Evolutionary conservation across 331 rosid species (phyloP).

Genomic region (Saraca asoca): DNA sequence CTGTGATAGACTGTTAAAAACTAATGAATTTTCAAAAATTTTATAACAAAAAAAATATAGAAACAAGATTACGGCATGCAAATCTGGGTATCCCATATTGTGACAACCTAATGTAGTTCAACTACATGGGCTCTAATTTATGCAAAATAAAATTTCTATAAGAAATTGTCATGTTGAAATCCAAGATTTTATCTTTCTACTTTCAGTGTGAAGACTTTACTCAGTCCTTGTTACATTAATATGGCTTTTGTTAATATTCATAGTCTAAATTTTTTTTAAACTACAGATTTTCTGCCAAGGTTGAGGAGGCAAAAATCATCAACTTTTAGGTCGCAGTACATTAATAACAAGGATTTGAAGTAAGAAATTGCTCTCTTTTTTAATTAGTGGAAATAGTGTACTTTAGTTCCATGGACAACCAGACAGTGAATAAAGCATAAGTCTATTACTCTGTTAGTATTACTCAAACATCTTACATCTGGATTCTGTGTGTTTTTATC

Average conservation of each 20-base stretch:
- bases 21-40: not conserved
- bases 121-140: conserved; percentile 7
- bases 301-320: conserved; percentile 86
- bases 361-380: conserved; percentile 26
- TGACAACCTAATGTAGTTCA: conserved; percentile 10
- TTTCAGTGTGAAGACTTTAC: not conserved
- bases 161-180: not conserved
- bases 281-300: conserved; percentile 64
- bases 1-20: not conserved
- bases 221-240: not conserved
- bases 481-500: conserved; percentile 30
- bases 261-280: conserved; percentile 15
- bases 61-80: conserved; percentile 10
- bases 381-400: too few relatives aligned
- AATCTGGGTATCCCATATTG: not conserved
- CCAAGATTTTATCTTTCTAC: not conserved
- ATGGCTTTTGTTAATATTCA: not conserved
- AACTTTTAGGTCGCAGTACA: conserved; percentile 79
- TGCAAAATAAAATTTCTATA: conserved; percentile 16
- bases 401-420: too few relatives aligned
- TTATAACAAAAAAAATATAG: not conserved
- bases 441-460: conserved; percentile 14
- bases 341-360: conserved; percentile 79
- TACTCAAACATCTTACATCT: conserved; percentile 34
- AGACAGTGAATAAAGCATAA: conserved; percentile 7